Evolutionary conservation across 345 rosid species (phyloP).

Genomic region (Aquilaria malaccensis): DNA sequence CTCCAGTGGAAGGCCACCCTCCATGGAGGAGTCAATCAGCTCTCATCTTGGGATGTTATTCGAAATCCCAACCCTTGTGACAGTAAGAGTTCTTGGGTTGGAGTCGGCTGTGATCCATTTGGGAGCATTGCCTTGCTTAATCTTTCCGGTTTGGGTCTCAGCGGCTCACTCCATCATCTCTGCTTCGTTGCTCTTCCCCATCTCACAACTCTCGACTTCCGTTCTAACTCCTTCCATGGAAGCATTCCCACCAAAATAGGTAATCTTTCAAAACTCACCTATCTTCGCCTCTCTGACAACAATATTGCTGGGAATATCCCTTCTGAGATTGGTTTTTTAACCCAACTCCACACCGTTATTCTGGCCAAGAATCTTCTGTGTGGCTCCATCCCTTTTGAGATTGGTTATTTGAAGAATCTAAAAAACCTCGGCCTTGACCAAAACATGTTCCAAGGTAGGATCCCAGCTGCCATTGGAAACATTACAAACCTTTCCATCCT

Average conservation of each 20-base stretch:
- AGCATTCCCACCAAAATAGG: slow-evolving; percentile 5
- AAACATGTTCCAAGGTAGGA: background rate
- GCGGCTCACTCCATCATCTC: background rate
- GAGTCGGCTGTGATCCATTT: background rate
- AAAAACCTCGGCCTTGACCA: background rate
- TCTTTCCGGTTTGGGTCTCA: background rate
- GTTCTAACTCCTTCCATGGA: slow-evolving; percentile 3
- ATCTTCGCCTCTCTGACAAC: too few species aligned
- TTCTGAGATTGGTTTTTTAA: background rate
- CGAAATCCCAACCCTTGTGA: too few species aligned
- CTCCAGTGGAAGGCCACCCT: too few species aligned
- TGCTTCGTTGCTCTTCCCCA: background rate
- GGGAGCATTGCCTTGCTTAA: background rate
- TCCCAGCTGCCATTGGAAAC: slow-evolving; percentile 15
- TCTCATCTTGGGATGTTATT: too few species aligned
- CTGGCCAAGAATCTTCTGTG: too few species aligned
- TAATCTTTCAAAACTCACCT: slow-evolving; percentile 3
- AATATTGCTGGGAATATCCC: background rate
- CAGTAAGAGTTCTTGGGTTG: background rate
- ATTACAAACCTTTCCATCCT: background rate
- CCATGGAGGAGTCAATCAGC: too few species aligned
- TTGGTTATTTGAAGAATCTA: too few species aligned
- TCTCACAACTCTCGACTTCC: background rate
- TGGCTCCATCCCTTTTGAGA: too few species aligned
- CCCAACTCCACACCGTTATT: too few species aligned